Base-by-base conservation (phyloP, 495 filamentous ascomycete species). In the Hypoxylon trugodes region DNA sequence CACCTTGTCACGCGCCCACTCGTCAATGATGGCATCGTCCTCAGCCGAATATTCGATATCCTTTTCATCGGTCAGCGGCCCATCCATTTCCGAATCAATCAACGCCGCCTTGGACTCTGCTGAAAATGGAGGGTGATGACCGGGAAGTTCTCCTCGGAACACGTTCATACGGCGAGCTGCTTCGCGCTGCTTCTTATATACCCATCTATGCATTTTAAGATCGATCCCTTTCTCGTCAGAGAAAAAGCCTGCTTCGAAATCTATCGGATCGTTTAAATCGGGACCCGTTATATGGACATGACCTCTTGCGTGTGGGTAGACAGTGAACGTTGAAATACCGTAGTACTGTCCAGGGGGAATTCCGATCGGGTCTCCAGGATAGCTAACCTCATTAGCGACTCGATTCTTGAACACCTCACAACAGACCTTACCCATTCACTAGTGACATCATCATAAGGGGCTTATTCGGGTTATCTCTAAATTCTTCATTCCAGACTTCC, bases 171-270 rank as follows among this genome's bases (percentile, higher is more conserved):
- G 79, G 0, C 86, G 77, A 5, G 74, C 65, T 36, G 87, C 77
- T 42, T 88, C 84, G 2, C 83, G 75, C 15, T 73, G 69, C 59
- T 77, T 72, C 56, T 86, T 86, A 69, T 86, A 86, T 5, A 68
- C 65, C 79, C 81, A 83, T 5, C 74, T 22, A 22, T 74, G 73
- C 60, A 69, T 76, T 59, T 75, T 77, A 47, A 79, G 22, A 47
- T 80, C 76, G 48, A 80, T 49, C 12, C 65, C 62, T 7, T 75
- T 41, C 15, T 50, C 65, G 36, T 81, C 76, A 1, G 73, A 68
- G n/a, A 84, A 72, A 65, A 80, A 82, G 6, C 74, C 73, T 0
- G 72, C 49, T 16, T 76, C 57, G 47, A 82, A 80, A 24, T 76
- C 69, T 26, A 69, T 61, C 0, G 65, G 62, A 7, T 68, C 66